Evolutionary conservation across 768 basidiomycete species (phyloP), one percentile per base, ranked within the genome.

Genomic region (Tubosaeta brunneosetosa): DNA sequence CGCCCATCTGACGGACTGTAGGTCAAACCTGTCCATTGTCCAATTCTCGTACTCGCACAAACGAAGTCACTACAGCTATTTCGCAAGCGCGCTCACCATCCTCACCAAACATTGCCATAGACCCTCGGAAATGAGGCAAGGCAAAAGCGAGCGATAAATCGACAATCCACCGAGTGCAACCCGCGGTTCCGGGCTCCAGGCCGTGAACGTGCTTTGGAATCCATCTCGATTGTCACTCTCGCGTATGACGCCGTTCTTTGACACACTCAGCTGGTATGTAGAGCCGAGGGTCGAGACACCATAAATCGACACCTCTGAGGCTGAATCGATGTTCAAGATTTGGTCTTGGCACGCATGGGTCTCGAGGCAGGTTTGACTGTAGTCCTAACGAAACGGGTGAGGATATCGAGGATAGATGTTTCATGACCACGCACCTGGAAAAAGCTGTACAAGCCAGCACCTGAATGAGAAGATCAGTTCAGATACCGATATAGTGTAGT

Each of bases 291-390:
- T 79, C 11, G 77, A 73, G 2, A 79, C 59, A 44, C 71, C 70
- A 61, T 73, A 77, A 34, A 77, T 62, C 46, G 52, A 63, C 45
- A 76, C 59, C 29, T 51, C 58, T 16, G 62, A 62, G 3, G 49
- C 55, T 13, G 61, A 61, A 60, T 73, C 73, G 42, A 78, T 62
- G 55, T 71, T 66, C 58, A 72, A 51, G 42, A 76, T 67, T 57
- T 74, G 73, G 4, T 49, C 38, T 59, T 89, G 86, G 65, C 86
- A 89, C 34, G 63, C 73, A 4, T 37, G 37, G 34, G 60, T 63
- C 5, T 67, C 54, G 37, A 81, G 37, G 62, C 86, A 86, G 4
- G 68, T 62, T 63, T 82, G 76, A 22, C 42, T 61, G 64, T 83
- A 88, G 64, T 78, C 78, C 76, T 84, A 58, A 32, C 4, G 6